Base-by-base conservation (phyloP, 2,329 filamentous ascomycete species). In the Rhynchosporium agropyri region DNA sequence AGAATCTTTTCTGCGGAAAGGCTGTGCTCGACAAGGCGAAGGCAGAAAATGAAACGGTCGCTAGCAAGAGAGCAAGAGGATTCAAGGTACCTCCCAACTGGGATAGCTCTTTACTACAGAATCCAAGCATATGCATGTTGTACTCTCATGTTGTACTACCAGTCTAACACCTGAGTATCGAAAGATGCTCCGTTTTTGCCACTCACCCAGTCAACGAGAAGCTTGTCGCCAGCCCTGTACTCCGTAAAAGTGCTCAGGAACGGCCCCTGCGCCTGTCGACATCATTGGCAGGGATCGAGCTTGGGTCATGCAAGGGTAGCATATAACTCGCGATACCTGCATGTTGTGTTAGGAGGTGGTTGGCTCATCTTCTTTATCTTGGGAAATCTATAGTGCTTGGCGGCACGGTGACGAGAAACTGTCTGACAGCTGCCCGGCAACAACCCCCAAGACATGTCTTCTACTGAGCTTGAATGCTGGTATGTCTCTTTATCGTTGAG, bases 341-440 rank as follows among this genome's bases (percentile, higher is more conserved):
- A 58, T 49, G 58, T 42, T 28, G 49, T 55, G 61, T 55, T 54
- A 55, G 57, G 61, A 60, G 33, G 56, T 60, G 54, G 62, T 58
- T 64, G 62, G 62, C 40, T 38, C 33, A 43, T 33, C 20, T 36
- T 46, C 50, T 26, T 50, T 63, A 57, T 63, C 33, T 49, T 49
- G 50, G 50, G 49, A n/a, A 45, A 45, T 15, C n/a, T n/a, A n/a
- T 4, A 45, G 43, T n/a, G 20, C 54, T 28, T 15, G 26, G 46
- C n/a, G 26, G 56, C 48, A 60, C 42, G 20, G 45, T 38, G 36
- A 56, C 15, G 3, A 6, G 20, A 38, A 20, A 55, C 40, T 56
- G 50, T 63, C 61, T 60, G 57, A 60, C 58, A 63, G 45, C 62
- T 63, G 62, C 45, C 60, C 20, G 31, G n/a, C 38, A 43, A 46